Evolutionary conservation across 2,329 filamentous ascomycete genomes (phyloP).

Genomic region (Claviceps humidiphila): DNA sequence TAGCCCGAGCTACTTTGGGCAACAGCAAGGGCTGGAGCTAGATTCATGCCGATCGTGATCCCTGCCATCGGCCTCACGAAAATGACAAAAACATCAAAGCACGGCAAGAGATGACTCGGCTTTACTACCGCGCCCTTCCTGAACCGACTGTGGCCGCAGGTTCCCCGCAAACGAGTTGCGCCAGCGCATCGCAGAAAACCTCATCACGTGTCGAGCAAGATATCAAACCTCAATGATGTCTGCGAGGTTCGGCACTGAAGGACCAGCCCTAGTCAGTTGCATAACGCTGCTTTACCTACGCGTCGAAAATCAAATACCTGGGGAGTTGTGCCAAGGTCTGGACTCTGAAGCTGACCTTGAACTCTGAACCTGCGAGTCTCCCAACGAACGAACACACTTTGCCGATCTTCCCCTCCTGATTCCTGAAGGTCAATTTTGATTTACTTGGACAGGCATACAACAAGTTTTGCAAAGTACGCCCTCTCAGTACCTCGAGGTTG

Average conservation of each 20-base stretch:
- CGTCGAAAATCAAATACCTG: slow-evolving; percentile 4
- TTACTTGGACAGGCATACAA: neutral
- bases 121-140: neutral
- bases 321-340: slow-evolving; percentile 39
- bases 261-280: slow-evolving; percentile 34
- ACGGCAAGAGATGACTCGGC: neutral
- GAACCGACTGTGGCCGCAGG: slow-evolving; percentile 19
- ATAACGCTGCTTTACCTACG: slow-evolving; percentile 10
- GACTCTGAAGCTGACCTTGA: slow-evolving; percentile 38
- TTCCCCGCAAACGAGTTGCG: slow-evolving; percentile 32
- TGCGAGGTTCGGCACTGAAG: slow-evolving; percentile 30
- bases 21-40: neutral
- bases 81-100: neutral
- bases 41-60: neutral
- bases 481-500: slow-evolving; percentile 33
- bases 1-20: neutral
- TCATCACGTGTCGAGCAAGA: slow-evolving; percentile 37
- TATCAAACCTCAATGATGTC: slow-evolving; percentile 40
- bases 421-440: neutral
- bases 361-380: slow-evolving; percentile 14
- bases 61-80: neutral
- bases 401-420: neutral
- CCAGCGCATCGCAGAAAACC: slow-evolving; percentile 27
- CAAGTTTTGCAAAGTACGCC: slow-evolving; percentile 27
- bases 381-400: neutral